These are phyloP conservation scores for Colletotrichum musicola DNA, from an alignment of 2,329 filamentous ascomycete species.

Conservation along the genomic window DNA sequence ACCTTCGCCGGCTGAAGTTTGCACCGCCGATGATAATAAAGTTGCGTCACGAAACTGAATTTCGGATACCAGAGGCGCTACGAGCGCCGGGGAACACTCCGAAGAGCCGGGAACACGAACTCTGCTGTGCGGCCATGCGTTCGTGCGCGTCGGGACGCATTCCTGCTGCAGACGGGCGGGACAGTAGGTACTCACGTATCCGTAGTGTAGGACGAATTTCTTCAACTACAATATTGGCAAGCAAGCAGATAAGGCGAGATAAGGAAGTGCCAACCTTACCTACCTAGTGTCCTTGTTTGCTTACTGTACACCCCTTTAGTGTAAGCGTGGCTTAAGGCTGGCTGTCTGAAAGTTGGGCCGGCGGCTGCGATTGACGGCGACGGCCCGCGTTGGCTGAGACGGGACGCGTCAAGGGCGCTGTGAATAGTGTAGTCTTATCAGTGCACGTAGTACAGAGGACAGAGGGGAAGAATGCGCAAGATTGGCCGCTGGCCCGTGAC, in stretches of 20 bases:
- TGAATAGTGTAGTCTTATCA: constrained; percentile 17
- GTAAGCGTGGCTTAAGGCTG: constrained; percentile 18
- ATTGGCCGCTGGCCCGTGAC: not conserved
- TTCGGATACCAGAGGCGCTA: not conserved
- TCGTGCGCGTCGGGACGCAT: too few species aligned
- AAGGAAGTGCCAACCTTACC: too few species aligned
- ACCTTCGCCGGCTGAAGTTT: not conserved
- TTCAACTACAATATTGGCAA: too few species aligned
- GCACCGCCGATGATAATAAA: constrained; percentile 9
- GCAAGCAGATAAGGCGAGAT: too few species aligned
- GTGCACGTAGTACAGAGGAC: not conserved
- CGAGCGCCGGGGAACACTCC: constrained; percentile 6
- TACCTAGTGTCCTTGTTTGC: too few species aligned
- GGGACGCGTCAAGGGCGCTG: constrained; percentile 25
- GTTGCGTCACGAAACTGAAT: constrained; percentile 20
- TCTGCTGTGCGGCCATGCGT: too few species aligned
- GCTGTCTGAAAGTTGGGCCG: constrained; percentile 1
- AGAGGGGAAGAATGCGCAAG: constrained; percentile 10
- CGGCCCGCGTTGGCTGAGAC: constrained; percentile 27
- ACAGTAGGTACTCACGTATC: too few species aligned
- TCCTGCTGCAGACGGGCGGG: too few species aligned
- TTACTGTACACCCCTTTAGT: too few species aligned
- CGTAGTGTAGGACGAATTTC: too few species aligned
- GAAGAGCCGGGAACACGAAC: not conserved
- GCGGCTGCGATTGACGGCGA: constrained; percentile 7